A percentile compares a stretch with the other conserved stretches of the same genome.
Evolutionary conservation across 1,284 basidiomycete genomes (phyloP).

Genomic region (Cryptococcus neoformans): DNA sequence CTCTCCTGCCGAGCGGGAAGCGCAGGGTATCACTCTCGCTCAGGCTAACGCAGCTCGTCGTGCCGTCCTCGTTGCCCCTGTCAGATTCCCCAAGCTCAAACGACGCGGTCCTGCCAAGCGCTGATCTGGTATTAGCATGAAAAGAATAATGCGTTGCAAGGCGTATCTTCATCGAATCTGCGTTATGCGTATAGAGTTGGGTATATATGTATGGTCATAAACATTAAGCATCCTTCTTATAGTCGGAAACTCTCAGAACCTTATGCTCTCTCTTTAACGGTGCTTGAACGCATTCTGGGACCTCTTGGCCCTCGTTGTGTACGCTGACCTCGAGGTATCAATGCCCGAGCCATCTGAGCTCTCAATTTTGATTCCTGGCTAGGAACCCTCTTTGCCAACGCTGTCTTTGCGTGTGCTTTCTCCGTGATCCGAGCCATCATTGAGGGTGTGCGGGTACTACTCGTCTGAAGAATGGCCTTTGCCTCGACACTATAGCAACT

Average conservation of each 20-base stretch:
- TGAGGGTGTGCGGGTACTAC: too few species aligned
- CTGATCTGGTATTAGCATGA: conserved; percentile 4
- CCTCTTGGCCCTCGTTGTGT: background rate
- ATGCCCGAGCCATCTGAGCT: background rate
- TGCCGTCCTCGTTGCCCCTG: conserved; percentile 68
- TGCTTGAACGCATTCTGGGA: background rate
- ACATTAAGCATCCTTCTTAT: too few species aligned
- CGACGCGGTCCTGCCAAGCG: conserved; percentile 45
- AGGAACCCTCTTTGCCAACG: too few species aligned
- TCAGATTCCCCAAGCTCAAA: conserved; percentile 68
- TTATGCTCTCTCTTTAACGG: too few species aligned
- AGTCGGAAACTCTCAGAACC: too few species aligned
- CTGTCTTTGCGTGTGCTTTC: too few species aligned
- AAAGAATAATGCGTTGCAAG: background rate
- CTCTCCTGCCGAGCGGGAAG: conserved; percentile 61
- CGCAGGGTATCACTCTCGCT: conserved; percentile 58
- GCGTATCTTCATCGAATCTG: background rate
- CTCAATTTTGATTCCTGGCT: background rate
- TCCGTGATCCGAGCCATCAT: too few species aligned
- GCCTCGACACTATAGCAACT: background rate
- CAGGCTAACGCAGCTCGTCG: conserved; percentile 62
- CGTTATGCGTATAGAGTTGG: background rate
- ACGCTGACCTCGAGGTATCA: background rate
- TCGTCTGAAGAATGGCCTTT: too few species aligned
- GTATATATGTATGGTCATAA: background rate